Conservation (phyloP, 2,329 filamentous ascomycete genomes). For the Sporothrix globosa region DNA sequence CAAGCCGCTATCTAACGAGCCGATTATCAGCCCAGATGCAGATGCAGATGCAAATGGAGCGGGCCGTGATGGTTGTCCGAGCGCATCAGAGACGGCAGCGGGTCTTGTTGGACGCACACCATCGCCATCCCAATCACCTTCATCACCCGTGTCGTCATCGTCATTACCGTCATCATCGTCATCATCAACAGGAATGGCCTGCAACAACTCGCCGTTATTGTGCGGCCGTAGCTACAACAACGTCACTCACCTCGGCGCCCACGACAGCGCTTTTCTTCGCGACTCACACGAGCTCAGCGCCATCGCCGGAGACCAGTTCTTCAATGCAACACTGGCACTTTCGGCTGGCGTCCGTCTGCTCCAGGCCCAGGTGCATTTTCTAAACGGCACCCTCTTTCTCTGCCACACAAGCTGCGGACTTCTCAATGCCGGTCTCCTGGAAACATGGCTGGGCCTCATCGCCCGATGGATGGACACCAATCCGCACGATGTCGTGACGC, state of each 20-base stretch:
- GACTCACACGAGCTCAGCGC: constrained; percentile 65
- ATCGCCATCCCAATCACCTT: not conserved
- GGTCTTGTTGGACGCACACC: not conserved
- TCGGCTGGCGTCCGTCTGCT: constrained; percentile 72
- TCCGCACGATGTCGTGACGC: constrained; percentile 73
- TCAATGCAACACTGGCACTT: constrained; percentile 71
- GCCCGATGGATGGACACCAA: constrained; percentile 70
- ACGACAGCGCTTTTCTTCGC: constrained; percentile 72
- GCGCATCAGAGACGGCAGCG: constrained; percentile 4
- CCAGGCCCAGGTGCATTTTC: constrained; percentile 70
- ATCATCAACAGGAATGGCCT: constrained; percentile 49
- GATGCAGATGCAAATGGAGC: not conserved
- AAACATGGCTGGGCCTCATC: constrained; percentile 65
- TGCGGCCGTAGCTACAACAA: constrained; percentile 73
- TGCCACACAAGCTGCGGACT: constrained; percentile 71
- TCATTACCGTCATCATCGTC: not conserved
- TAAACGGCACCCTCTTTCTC: constrained; percentile 62
- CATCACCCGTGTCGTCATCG: not conserved
- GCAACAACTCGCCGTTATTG: constrained; percentile 79
- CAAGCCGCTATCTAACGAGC: not conserved
- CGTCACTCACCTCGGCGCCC: constrained; percentile 76
- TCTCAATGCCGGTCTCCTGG: constrained; percentile 55
- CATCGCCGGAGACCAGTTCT: constrained; percentile 71
- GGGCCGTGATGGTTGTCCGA: not conserved
- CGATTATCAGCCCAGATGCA: too few relatives aligned